Percentiles rank a stretch among this genome's conserved stretches.
phyloP scores from a whole-genome alignment of 345 rosid genomes.

The Citrus reticulata region DNA sequence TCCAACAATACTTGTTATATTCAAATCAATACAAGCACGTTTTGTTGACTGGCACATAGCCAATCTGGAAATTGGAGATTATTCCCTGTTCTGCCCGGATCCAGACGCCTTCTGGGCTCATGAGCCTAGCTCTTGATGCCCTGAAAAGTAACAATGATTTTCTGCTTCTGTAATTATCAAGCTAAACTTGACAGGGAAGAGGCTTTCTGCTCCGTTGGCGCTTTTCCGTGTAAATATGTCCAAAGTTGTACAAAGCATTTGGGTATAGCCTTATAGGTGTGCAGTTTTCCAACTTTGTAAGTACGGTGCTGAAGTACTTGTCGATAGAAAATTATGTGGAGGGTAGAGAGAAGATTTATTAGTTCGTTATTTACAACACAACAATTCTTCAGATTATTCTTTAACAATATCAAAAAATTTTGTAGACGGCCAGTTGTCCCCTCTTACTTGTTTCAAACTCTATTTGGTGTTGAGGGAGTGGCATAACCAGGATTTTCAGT shows the following conservation, averaged over 20 bases:
- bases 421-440: neutral
- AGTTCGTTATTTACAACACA: neutral
- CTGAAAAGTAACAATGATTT: neutral
- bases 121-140: slow-evolving; percentile 53
- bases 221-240: slow-evolving; percentile 20
- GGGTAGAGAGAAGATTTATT: neutral
- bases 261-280: slow-evolving; percentile 6
- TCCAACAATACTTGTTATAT: slow-evolving; percentile 62
- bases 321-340: neutral
- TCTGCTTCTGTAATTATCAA: neutral
- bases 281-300: slow-evolving; percentile 18
- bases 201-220: neutral
- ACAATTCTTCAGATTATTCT: neutral
- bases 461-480: neutral
- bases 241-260: slow-evolving; percentile 23
- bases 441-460: neutral
- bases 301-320: neutral
- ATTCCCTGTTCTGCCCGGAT: slow-evolving; percentile 76
- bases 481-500: too few relatives aligned
- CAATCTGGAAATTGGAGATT: slow-evolving; percentile 81
- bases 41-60: slow-evolving; percentile 91
- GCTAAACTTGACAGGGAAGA: neutral
- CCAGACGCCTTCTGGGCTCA: slow-evolving; percentile 93
- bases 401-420: neutral
- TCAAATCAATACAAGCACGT: slow-evolving; percentile 80